Evolutionary conservation across 2,329 filamentous ascomycete genomes (phyloP).

Genomic region (Colletotrichum euphorbiae): DNA sequence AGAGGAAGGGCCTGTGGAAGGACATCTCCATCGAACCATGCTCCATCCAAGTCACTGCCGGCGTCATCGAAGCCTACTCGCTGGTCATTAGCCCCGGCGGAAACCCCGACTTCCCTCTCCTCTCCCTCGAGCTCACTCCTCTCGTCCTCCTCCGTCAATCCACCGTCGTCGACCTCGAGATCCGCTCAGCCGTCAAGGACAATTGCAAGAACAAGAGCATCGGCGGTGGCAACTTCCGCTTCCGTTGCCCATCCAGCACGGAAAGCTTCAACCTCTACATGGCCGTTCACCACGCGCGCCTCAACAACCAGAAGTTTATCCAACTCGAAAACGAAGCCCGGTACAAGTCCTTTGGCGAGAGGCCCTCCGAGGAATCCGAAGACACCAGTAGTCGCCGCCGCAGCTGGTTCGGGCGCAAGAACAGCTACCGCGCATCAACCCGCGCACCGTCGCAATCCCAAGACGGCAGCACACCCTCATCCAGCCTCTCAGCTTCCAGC

Average conservation of each 20-base stretch:
- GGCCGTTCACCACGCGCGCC: constrained; percentile 87
- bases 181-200: constrained; percentile 84
- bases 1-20: constrained; percentile 70
- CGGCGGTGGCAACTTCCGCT: constrained; percentile 83
- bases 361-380: constrained; percentile 60
- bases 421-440: constrained; percentile 72
- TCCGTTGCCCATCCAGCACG: constrained; percentile 80
- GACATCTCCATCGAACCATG: constrained; percentile 65
- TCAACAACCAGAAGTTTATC: constrained; percentile 92
- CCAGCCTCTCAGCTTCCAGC: constrained; percentile 74
- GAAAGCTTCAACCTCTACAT: constrained; percentile 88
- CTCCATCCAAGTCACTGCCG: constrained; percentile 67
- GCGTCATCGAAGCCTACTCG: constrained; percentile 68
- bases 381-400: constrained; percentile 60
- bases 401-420: constrained; percentile 72
- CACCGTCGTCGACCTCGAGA: constrained; percentile 92
- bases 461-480: constrained; percentile 72
- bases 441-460: constrained; percentile 75
- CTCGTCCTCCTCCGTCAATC: constrained; percentile 90
- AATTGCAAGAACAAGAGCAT: constrained; percentile 77
- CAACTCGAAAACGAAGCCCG: constrained; percentile 73
- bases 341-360: constrained; percentile 78
- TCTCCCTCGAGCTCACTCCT: constrained; percentile 88
- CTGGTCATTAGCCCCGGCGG: constrained; percentile 48
- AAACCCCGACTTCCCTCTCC: constrained; percentile 57